These are phyloP conservation scores for Camelina neglecta DNA, from an alignment of 345 rosid species.

Conservation along the genomic window DNA sequence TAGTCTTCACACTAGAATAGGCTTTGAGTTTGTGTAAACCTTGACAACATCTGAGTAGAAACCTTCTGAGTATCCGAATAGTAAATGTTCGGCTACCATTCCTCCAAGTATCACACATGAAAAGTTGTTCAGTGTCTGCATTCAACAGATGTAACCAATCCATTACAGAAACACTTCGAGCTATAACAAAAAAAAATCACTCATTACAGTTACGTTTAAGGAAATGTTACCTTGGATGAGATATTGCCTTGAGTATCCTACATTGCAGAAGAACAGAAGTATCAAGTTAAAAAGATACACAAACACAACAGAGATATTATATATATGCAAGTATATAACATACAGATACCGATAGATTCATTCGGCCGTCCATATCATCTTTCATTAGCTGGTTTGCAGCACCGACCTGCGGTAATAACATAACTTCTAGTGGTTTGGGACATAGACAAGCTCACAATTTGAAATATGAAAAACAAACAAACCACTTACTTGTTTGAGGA, in stretches of 20 bases:
- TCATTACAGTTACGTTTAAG: not conserved
- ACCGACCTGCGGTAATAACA: conserved; percentile 36
- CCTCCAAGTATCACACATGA: conserved; percentile 64
- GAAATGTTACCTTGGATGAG: conserved; percentile 53
- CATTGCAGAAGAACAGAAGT: not conserved
- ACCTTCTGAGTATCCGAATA: conserved; percentile 56
- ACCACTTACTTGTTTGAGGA: conserved; percentile 54
- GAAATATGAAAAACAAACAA: not conserved
- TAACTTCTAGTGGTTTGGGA: not conserved
- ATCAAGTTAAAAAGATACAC: not conserved
- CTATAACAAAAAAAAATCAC: not conserved
- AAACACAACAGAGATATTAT: not conserved
- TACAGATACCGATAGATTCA: conserved; percentile 10
- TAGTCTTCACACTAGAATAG: not conserved
- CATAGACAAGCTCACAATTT: not conserved
- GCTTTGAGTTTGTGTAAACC: conserved; percentile 36
- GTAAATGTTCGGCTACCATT: conserved; percentile 56
- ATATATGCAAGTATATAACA: not conserved
- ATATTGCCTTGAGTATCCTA: conserved; percentile 46
- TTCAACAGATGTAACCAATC: not conserved
- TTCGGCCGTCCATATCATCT: not conserved
- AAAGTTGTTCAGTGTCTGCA: conserved; percentile 46
- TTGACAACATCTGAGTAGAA: conserved; percentile 53
- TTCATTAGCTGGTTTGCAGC: conserved; percentile 34
- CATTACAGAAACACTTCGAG: conserved; percentile 1